phyloP scores from a whole-genome alignment of 257 asterid genomes.

The Solanum dulcamara region DNA sequence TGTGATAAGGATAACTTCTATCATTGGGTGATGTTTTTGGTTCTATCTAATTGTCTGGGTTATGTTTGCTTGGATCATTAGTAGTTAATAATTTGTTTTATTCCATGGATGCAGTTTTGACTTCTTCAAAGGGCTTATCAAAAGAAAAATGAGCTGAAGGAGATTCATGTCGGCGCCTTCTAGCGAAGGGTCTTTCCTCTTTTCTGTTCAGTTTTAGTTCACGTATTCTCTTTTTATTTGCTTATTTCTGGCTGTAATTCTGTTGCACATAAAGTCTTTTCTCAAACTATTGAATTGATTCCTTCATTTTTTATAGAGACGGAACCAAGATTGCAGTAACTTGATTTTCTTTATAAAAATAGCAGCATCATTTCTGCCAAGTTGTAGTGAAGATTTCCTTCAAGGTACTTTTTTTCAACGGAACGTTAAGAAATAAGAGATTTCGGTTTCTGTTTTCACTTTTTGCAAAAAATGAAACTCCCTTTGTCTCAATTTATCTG shows the following conservation, averaged over 20 bases:
- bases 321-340: background rate
- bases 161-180: background rate
- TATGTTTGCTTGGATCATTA: background rate
- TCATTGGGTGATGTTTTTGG: background rate
- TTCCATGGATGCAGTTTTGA: constrained; percentile 58
- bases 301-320: background rate
- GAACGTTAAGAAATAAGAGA: background rate
- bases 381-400: too few species aligned
- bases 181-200: background rate
- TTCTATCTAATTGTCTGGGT: background rate
- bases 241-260: background rate
- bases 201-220: background rate
- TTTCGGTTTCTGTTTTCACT: background rate
- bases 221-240: background rate
- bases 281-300: background rate
- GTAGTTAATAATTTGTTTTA: background rate
- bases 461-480: background rate
- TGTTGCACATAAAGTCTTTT: background rate
- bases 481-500: background rate
- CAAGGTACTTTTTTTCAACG: background rate
- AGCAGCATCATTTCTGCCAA: background rate
- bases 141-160: constrained; percentile 46
- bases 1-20: background rate
- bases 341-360: background rate
- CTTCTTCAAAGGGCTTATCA: constrained; percentile 76